Base-by-base conservation (phyloP, 2,329 filamentous ascomycete species). In the Ophiostoma quercus region DNA sequence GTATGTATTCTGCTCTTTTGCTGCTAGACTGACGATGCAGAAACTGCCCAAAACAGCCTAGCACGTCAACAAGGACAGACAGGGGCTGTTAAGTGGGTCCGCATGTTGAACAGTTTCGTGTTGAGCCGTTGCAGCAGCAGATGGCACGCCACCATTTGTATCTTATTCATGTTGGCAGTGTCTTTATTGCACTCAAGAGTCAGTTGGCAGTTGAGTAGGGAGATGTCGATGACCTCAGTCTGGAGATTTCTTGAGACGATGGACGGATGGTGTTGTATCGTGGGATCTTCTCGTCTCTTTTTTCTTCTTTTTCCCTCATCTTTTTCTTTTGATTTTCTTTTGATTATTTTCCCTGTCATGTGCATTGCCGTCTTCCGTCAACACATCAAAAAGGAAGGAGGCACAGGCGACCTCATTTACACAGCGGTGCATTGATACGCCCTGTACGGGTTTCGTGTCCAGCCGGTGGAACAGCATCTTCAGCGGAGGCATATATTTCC, bases 111-210 rank as follows among this genome's bases (percentile, higher is more conserved):
- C 57, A 32, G 57, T 54, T 32, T 39, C 54, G 32, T 41, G 32
- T 68, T 66, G 22, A 66, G 14, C 29, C n/a, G 47, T 67, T 41
- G 4, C 25, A 66, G 25, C 29, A 63, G 57, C 57, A 62, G 25
- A 62, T 62, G 57, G 57, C 57, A 62, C 57, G 57, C 57, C 57
- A 62, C 57, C 25, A 32, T 62, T n/a, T 54, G 47, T 22, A 54
- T 2, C 16, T 54, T n/a, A 29, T 54, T 9, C 12, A 34, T 34
- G 34, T 34, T 34, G 34, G 34, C 34, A 6, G 34, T 34, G 34
- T 6, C 34, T 34, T 34, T 34, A 5, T 34, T 34, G 34, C 8
- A 29, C 25, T 29, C 25, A 29, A 34, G 34, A 34, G 34, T 34
- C 34, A 34, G 34, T 34, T 34, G 3, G 34, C 34, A 34, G 34